Evolutionary conservation across 148 eudicot genomes (phyloP).

Genomic region (Cornus controversa): DNA sequence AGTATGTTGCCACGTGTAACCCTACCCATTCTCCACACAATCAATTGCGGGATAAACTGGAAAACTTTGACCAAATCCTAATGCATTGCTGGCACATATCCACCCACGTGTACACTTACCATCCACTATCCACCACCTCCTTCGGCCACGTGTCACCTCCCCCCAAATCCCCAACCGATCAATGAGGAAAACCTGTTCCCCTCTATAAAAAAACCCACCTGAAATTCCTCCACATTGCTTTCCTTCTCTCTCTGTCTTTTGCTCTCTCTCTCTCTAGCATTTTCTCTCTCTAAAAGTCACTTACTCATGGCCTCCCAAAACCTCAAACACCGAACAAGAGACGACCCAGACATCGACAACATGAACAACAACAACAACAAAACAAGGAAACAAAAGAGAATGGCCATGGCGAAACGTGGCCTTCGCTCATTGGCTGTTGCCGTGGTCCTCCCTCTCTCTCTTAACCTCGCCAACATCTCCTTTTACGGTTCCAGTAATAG

Average conservation of each 20-base stretch:
- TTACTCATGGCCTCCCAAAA: constrained; percentile 36
- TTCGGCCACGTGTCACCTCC: constrained; percentile 24
- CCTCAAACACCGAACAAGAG: constrained; percentile 38
- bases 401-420: constrained; percentile 61
- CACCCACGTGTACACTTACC: constrained; percentile 20
- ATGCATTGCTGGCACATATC: too few relatives aligned
- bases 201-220: constrained; percentile 12
- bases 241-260: not conserved
- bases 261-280: not conserved
- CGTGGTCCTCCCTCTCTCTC: constrained; percentile 42
- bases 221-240: not conserved
- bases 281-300: too few relatives aligned
- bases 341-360: constrained; percentile 13
- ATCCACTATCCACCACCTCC: constrained; percentile 9
- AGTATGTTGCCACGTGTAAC: too few relatives aligned
- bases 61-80: too few relatives aligned
- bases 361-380: not conserved
- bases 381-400: constrained; percentile 22
- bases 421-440: constrained; percentile 60
- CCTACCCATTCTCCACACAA: too few relatives aligned
- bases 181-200: not conserved
- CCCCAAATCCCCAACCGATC: not conserved
- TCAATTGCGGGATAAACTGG: too few relatives aligned
- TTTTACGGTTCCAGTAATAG: constrained; percentile 35
- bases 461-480: constrained; percentile 48